These are phyloP conservation scores for Xylariaceae sp. DNA, from an alignment of 2,329 filamentous ascomycete genomes.

Conservation along the genomic window DNA sequence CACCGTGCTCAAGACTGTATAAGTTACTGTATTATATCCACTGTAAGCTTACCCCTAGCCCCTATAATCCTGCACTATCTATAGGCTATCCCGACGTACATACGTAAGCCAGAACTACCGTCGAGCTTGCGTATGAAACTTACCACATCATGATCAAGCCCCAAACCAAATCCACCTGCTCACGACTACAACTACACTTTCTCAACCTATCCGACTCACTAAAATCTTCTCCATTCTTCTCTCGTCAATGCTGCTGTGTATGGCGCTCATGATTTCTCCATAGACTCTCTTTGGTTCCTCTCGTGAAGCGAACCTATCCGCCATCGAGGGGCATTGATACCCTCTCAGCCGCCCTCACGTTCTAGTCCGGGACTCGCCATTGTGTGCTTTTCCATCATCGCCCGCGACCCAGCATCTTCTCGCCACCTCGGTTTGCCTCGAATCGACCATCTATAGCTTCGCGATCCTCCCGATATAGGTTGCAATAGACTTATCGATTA, in stretches of 20 bases:
- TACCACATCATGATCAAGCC: neutral
- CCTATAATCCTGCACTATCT: neutral
- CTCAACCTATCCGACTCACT: too few species aligned
- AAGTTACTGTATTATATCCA: neutral
- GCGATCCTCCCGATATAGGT: neutral
- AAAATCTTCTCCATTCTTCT: neutral
- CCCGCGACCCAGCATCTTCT: neutral
- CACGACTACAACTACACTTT: neutral
- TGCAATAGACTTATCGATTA: neutral
- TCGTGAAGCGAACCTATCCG: conserved; percentile 3
- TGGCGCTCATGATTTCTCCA: conserved; percentile 11
- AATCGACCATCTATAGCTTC: neutral
- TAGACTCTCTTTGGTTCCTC: conserved; percentile 7
- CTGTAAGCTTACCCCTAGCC: neutral
- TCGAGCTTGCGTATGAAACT: neutral
- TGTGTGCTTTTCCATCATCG: neutral
- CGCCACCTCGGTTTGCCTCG: neutral
- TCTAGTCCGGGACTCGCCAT: neutral
- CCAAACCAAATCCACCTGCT: neutral
- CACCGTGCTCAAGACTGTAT: neutral
- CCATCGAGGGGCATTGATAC: neutral
- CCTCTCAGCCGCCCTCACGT: neutral
- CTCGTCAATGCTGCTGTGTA: conserved; percentile 6
- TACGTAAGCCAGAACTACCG: neutral
- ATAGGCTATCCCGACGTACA: neutral